Evolutionary conservation across 2,329 filamentous ascomycete genomes (phyloP).

Genomic region (Trichoderma oligosporum): DNA sequence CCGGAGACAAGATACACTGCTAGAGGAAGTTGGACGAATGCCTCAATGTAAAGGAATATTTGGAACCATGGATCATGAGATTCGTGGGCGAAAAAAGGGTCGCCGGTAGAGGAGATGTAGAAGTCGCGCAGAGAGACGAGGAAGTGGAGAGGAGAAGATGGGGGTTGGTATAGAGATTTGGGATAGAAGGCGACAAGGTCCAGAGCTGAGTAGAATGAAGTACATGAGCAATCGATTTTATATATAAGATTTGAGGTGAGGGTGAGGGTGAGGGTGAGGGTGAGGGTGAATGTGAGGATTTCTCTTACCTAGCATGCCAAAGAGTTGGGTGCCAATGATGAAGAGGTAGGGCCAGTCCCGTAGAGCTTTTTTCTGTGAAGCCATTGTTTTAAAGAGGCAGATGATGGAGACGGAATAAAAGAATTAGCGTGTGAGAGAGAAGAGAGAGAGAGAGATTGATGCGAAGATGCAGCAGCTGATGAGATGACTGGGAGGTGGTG

Average conservation of each 20-base stretch:
- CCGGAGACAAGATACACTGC: constrained; percentile 45
- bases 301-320: constrained; percentile 36
- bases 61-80: constrained; percentile 47
- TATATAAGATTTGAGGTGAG: no score
- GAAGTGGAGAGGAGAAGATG: constrained; percentile 45
- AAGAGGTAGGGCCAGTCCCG: constrained; percentile 36
- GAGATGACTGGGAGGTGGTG: background rate
- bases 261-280: no score
- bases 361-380: constrained; percentile 3
- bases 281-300: background rate
- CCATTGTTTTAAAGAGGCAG: background rate
- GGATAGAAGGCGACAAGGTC: constrained; percentile 55
- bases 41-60: constrained; percentile 49
- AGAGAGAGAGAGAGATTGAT: background rate
- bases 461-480: background rate
- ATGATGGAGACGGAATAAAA: background rate
- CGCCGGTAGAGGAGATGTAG: constrained; percentile 48
- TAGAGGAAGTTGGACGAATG: constrained; percentile 48
- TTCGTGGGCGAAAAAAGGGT: constrained; percentile 48
- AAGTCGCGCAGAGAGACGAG: constrained; percentile 43
- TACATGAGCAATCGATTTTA: background rate
- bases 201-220: constrained; percentile 40
- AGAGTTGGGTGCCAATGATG: constrained; percentile 34
- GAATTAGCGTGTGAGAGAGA: no score
- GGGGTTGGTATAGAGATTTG: constrained; percentile 39